Conservation (phyloP, 169 alveolate genomes). For the Eimeria zaria region DNA sequence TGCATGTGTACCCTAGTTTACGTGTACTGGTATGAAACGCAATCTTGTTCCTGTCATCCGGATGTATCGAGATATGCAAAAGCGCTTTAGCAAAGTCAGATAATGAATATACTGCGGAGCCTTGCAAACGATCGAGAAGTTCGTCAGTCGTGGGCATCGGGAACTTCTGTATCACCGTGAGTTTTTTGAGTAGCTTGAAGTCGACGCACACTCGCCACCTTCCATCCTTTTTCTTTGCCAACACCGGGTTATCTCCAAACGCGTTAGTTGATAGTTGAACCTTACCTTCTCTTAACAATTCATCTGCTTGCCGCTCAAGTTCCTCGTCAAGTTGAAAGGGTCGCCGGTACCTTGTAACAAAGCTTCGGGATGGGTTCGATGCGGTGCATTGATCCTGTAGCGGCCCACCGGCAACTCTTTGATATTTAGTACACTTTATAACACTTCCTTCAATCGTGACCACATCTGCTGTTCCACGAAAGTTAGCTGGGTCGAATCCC, state of each 20-base stretch:
- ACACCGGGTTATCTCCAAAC: not conserved
- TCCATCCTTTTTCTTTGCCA: not conserved
- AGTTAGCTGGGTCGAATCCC: not conserved
- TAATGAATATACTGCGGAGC: no score
- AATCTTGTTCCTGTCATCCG: no score
- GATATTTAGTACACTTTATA: no score
- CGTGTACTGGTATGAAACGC: no score
- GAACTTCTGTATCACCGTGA: not conserved
- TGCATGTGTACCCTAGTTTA: no score
- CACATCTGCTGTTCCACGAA: not conserved
- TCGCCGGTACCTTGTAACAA: not conserved
- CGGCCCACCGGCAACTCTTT: not conserved
- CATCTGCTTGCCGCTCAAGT: not conserved
- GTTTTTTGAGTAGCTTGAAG: not conserved
- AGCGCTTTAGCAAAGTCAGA: no score
- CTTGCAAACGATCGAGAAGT: no score
- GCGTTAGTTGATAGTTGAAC: not conserved
- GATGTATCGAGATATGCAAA: no score
- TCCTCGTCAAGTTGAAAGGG: not conserved
- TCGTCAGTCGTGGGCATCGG: no score
- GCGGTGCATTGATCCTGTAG: not conserved
- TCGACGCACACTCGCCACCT: not conserved
- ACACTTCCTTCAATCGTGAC: not conserved
- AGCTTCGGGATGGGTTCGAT: not conserved
- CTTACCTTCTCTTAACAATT: not conserved